Evolutionary conservation across 306 rosid genomes (phyloP).

Genomic region (Fragaria iinumae): DNA sequence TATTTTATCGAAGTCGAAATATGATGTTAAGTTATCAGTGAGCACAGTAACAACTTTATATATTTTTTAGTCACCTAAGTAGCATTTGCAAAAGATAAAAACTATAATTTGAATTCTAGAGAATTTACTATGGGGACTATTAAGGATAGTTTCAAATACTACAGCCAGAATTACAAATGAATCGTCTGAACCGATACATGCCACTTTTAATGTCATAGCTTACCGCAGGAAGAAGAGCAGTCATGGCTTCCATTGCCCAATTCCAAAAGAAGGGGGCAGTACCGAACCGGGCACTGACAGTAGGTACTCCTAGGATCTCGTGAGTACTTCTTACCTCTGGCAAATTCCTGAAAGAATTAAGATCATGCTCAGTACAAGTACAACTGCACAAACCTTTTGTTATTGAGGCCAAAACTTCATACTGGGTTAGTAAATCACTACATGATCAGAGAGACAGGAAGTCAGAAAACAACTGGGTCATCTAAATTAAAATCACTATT

Average conservation of each 20-base stretch:
- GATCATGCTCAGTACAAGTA: neutral
- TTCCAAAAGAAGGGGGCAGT: conserved; percentile 95
- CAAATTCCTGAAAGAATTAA: conserved; percentile 59
- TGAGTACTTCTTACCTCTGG: conserved; percentile 90
- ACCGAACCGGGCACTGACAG: conserved; percentile 96
- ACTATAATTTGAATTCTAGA: neutral
- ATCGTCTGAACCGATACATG: neutral
- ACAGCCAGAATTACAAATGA: neutral
- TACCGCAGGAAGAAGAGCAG: conserved; percentile 69
- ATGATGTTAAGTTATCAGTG: neutral
- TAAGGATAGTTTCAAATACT: neutral
- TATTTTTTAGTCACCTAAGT: neutral
- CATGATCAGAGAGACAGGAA: neutral
- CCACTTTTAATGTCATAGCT: neutral
- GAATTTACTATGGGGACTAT: neutral
- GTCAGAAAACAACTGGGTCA: conserved; percentile 1
- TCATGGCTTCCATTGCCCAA: conserved; percentile 92
- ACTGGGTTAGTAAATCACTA: neutral
- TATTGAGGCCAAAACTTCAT: neutral
- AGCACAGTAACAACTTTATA: neutral
- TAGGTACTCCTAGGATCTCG: conserved; percentile 82
- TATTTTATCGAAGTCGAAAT: neutral
- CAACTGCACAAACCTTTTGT: neutral
- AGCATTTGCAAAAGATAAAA: neutral
- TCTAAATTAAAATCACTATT: neutral